Percentiles rank a stretch among this genome's conserved stretches.
Conservation (phyloP, 371 early-diverging fungal species). For the Lichtheimia hyalospora region DNA sequence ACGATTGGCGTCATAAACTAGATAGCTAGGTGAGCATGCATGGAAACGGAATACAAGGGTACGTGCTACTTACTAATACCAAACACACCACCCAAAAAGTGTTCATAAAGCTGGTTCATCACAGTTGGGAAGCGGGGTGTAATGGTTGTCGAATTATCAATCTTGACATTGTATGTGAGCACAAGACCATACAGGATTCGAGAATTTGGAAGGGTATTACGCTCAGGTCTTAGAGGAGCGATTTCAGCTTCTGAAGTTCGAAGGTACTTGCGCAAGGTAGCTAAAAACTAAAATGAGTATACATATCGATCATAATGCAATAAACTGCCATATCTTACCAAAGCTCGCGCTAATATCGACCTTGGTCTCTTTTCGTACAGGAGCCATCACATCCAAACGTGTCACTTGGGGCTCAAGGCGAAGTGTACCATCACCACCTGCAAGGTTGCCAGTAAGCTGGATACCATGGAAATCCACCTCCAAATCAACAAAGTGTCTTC, state of each 20-base stretch:
- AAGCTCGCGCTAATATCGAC: constrained; percentile 60
- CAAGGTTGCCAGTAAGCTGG: constrained; percentile 55
- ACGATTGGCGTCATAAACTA: constrained; percentile 62
- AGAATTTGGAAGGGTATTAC: constrained; percentile 76
- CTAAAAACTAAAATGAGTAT: constrained; percentile 18
- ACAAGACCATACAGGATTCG: constrained; percentile 69
- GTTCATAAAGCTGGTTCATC: constrained; percentile 64
- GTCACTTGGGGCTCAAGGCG: constrained; percentile 48
- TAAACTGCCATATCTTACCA: constrained; percentile 11
- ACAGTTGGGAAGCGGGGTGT: constrained; percentile 67
- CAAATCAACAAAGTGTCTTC: constrained; percentile 68
- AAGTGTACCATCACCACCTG: constrained; percentile 55
- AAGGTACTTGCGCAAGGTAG: constrained; percentile 65
- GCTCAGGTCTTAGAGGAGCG: constrained; percentile 65
- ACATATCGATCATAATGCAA: background rate
- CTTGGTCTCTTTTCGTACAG: constrained; percentile 72
- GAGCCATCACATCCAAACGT: constrained; percentile 72
- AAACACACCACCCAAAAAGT: constrained; percentile 52
- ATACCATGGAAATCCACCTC: constrained; percentile 85
- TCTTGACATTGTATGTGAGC: constrained; percentile 71
- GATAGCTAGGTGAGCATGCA: background rate
- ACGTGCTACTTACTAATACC: constrained; percentile 37
- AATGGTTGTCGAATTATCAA: constrained; percentile 44
- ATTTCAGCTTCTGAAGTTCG: constrained; percentile 69
- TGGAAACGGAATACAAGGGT: background rate